Base-by-base conservation (phyloP, 495 filamentous ascomycete species). In the Xylaria sp. region DNA sequence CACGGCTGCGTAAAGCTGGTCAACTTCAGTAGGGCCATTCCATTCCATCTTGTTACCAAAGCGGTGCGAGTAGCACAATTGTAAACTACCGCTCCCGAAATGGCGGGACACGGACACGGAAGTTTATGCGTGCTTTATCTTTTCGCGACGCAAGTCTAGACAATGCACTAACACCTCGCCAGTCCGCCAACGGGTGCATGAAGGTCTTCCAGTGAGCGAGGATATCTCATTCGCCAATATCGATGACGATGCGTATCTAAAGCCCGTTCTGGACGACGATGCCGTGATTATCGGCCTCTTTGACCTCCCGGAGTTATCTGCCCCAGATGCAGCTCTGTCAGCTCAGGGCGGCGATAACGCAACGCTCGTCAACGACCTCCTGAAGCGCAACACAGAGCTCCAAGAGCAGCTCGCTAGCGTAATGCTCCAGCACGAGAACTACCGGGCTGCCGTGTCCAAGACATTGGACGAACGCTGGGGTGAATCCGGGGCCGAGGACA, bases 221-320 rank as follows among this genome's bases (percentile, higher is more conserved):
- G 80, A 90, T 40, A 88, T 90, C 57, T 85, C 87, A 12, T 84
- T 81, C 69, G 80, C 81, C 17, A 82, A 87, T 41, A 90, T 97
- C 73, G 83, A 90, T 37, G 89, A 93, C 67, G 94, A 98, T 67
- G 80, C 84, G 64, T 96, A 90, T 74, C 80, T 97, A 63, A 90
- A 92, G 80, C 95, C 95, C 1, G 90, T 93, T 12, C 80, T 98
- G n/a, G 93, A 97, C 73, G 93, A 97, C 75, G 95, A 98, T 71
- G 91, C 94, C 17, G 83, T 97, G 48, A 84, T 98, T 41, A 92
- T 95, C 71, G 91, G 87, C 61, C 82, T 98, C 62, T 94, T 96
- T 71, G 95, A 97, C 50, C 80, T 96, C 53, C 82, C 86, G 12
- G 82, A 83, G 46, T 35, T 78, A 26, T n/a, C 61, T 8, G 66